phyloP scores from a whole-genome alignment of 129 eudicot species.

The Artemisia tridentata region DNA sequence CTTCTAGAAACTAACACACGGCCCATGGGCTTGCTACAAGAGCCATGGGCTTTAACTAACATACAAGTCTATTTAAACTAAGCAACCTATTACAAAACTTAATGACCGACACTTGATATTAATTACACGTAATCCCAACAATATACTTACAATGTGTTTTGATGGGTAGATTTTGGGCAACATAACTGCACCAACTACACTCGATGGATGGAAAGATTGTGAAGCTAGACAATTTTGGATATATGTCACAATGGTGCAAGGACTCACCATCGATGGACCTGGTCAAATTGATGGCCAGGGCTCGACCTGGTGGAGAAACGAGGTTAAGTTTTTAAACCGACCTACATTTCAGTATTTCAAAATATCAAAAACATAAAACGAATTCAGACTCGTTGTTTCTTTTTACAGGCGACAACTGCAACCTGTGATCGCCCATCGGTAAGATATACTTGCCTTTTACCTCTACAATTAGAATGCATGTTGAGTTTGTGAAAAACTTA shows the following conservation, averaged over 20 bases:
- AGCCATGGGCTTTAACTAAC: too few species aligned
- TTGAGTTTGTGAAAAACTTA: background rate
- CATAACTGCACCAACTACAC: conserved; percentile 39
- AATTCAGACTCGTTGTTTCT: background rate
- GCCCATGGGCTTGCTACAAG: too few species aligned
- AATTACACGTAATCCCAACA: too few species aligned
- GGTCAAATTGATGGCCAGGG: conserved; percentile 50
- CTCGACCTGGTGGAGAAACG: conserved; percentile 38
- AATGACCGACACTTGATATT: too few species aligned
- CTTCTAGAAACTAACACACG: too few species aligned
- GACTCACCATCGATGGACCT: conserved; percentile 40
- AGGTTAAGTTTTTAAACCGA: conserved; percentile 4
- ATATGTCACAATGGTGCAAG: conserved; percentile 26
- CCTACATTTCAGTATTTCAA: background rate
- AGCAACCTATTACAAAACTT: too few species aligned
- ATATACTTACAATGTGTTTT: background rate
- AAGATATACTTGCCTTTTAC: conserved; percentile 10
- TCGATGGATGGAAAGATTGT: conserved; percentile 32
- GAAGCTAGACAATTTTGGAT: conserved; percentile 29
- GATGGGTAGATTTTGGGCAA: conserved; percentile 39
- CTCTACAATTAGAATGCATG: background rate
- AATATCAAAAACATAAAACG: background rate
- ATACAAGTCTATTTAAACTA: too few species aligned
- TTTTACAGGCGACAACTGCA: conserved; percentile 22
- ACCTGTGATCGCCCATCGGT: conserved; percentile 33